Evolutionary conservation across 306 rosid species (phyloP), one percentile per base, ranked within the genome.

Genomic region (Quercus alba): DNA sequence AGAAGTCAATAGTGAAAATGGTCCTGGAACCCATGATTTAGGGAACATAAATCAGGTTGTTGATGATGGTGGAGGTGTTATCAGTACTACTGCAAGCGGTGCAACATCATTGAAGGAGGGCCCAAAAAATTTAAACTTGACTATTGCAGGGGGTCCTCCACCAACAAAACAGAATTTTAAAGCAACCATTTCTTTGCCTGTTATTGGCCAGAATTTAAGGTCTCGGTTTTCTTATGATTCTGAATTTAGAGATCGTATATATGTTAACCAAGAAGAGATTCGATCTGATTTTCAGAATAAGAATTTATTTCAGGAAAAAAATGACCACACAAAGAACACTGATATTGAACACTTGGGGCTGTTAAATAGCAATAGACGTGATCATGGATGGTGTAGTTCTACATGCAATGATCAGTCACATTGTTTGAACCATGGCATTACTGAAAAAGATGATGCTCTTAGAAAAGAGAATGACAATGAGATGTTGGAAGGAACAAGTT

Each of bases 71-170:
- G 85, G 82, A 73, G 85, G 74, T 67, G 77, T 70, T 25, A 72
- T 49, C 75, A 76, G 70, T 81, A 38, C 77, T 57, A 14, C 69
- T 46, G 55, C 86, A n/a, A 80, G 75, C 68, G 72, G 76, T 87
- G 85, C 84, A 76, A 80, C 80, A 77, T 82, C 82, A 70, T 84
- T 91, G 15, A 88, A 85, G 78, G 85, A 80, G 73, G 74, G 80
- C 38, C 76, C 84, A 66, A 75, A 85, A 12, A 88, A 80, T 83
- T 90, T 95, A 74, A 89, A 84, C 75, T 81, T 88, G 83, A 95
- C 99, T 56, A 95, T 95, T 78, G 99, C 99, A 6, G 99, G 99
- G 87, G 99, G 99, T 14, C 99, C 98, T 89, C 89, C 93, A 66
- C 99, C 99, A 75, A 86, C 96, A 72, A 86, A 85, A 78, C 99